Conservation (phyloP, 371 early-diverging fungal genomes). For the Mucor velutinosus region DNA sequence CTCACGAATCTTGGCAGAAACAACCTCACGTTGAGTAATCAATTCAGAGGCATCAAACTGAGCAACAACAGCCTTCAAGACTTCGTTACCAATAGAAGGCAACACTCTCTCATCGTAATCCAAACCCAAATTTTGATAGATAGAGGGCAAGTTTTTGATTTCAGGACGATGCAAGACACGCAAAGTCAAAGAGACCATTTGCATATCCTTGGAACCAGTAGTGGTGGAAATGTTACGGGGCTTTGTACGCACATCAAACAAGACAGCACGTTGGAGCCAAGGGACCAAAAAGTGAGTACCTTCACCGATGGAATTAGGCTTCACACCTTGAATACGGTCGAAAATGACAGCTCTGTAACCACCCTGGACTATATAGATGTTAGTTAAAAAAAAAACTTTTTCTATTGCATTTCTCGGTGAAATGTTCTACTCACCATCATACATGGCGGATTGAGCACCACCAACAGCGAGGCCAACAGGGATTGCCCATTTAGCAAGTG, state of each 20-base stretch:
- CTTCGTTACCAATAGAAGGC: conserved; percentile 98
- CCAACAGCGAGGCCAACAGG: conserved; percentile 69
- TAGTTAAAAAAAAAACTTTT: neutral
- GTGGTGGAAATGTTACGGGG: conserved; percentile 97
- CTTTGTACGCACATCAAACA: conserved; percentile 88
- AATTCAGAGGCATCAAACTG: conserved; percentile 98
- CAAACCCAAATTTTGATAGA: conserved; percentile 91
- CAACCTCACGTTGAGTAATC: conserved; percentile 97
- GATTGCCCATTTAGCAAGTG: conserved; percentile 68
- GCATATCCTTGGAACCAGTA: conserved; percentile 89
- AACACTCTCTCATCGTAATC: conserved; percentile 98
- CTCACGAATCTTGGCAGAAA: conserved; percentile 92
- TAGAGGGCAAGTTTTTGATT: conserved; percentile 71
- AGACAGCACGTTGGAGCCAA: conserved; percentile 83
- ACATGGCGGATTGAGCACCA: conserved; percentile 83
- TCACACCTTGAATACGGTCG: conserved; percentile 94
- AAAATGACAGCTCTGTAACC: conserved; percentile 97
- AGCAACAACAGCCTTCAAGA: conserved; percentile 96
- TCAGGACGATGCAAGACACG: conserved; percentile 95
- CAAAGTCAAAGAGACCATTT: conserved; percentile 90
- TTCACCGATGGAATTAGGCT: conserved; percentile 77
- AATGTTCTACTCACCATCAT: conserved; percentile 76
- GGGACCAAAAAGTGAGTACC: conserved; percentile 98
- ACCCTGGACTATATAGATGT: conserved; percentile 76
- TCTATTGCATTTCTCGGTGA: neutral